Evolutionary conservation across 108 stramenopile genomes (phyloP).

Genomic region (Nitzschia inconspicua): DNA sequence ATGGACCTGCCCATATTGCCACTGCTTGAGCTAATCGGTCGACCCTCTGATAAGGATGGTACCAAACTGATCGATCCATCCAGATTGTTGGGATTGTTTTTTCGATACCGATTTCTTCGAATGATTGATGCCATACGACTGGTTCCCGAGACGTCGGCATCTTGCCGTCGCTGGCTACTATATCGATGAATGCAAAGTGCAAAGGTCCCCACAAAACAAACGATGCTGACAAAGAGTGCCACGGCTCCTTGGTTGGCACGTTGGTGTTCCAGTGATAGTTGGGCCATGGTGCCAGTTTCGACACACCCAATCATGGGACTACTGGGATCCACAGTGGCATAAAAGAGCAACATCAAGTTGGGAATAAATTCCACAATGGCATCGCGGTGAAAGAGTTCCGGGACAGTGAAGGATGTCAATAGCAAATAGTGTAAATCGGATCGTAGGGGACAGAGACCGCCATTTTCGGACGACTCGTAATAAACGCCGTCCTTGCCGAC

Average conservation of each 20-base stretch:
- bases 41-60: too few species aligned
- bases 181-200: not conserved
- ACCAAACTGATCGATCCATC: too few species aligned
- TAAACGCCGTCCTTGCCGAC: not conserved
- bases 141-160: not conserved
- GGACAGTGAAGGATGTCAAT: not conserved
- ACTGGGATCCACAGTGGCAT: not conserved
- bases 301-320: not conserved
- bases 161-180: not conserved
- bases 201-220: not conserved
- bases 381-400: not conserved
- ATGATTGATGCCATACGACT: slow-evolving; percentile 1
- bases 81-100: not conserved
- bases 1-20: too few species aligned
- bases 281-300: not conserved
- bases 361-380: not conserved
- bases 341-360: not conserved
- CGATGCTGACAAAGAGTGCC: not conserved
- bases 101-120: not conserved
- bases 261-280: not conserved
- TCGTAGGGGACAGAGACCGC: not conserved
- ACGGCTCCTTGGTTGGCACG: not conserved
- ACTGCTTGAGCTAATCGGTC: too few species aligned
- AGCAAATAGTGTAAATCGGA: not conserved
- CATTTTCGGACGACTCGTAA: not conserved